phyloP scores from a whole-genome alignment of 2,329 filamentous ascomycete genomes.

The Dactylellina parvicollis region DNA sequence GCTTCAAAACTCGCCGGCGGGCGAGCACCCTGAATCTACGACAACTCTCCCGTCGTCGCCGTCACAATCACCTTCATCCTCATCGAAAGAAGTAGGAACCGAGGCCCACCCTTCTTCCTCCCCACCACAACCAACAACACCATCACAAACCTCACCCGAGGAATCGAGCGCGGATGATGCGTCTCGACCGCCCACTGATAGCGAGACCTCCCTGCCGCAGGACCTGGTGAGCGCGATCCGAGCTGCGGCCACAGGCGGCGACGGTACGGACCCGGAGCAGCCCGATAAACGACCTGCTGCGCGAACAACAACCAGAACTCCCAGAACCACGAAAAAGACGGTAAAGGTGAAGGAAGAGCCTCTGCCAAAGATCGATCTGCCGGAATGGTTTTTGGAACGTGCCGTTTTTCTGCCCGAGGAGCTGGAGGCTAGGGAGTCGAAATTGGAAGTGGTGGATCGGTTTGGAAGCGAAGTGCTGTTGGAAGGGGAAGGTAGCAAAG shows the following conservation, averaged over 20 bases:
- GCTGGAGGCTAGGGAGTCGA: conserved; percentile 25
- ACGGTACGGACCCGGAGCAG: conserved; percentile 58
- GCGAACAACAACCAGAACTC: conserved; percentile 1
- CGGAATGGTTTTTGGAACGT: conserved; percentile 68
- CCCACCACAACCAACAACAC: not conserved
- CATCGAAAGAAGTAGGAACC: conserved; percentile 18
- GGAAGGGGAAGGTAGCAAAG: conserved; percentile 49
- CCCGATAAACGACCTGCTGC: conserved; percentile 45
- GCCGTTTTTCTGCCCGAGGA: conserved; percentile 65
- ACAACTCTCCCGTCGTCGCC: conserved; percentile 6
- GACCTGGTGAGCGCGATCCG: conserved; percentile 24
- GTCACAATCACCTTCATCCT: not conserved
- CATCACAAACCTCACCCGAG: conserved; percentile 18
- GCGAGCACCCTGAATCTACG: conserved; percentile 13
- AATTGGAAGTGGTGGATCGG: conserved; percentile 52
- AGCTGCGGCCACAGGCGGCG: conserved; percentile 51
- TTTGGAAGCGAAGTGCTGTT: conserved; percentile 54
- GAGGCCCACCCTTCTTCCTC: not conserved
- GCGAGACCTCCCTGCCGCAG: conserved; percentile 20
- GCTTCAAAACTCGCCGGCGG: conserved; percentile 21
- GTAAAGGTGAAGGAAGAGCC: conserved; percentile 40
- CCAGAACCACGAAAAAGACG: conserved; percentile 35
- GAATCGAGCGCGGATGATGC: conserved; percentile 35
- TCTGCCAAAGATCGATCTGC: conserved; percentile 64
- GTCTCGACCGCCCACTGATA: not conserved